Conservation (phyloP, 2,329 filamentous ascomycete genomes). For the Epichloe gansuensis region DNA sequence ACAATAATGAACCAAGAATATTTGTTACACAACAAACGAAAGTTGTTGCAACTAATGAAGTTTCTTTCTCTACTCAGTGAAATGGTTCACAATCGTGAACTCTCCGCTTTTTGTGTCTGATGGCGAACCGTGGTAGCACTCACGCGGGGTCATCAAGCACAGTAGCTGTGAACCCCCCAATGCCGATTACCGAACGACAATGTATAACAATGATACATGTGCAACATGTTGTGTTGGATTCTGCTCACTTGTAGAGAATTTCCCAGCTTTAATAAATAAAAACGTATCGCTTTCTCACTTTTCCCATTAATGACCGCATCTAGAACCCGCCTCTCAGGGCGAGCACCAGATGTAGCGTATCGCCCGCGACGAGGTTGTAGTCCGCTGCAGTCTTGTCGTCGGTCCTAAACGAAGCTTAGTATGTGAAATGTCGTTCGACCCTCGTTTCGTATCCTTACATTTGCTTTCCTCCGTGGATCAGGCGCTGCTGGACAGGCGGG, state of each 20-base stretch:
- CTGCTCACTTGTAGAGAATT: no score
- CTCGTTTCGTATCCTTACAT: slow-evolving; percentile 50
- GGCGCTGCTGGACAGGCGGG: slow-evolving; percentile 85
- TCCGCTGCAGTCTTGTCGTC: slow-evolving; percentile 90
- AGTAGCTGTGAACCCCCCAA: no score
- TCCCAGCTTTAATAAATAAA: background rate
- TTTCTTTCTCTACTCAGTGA: background rate
- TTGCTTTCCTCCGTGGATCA: slow-evolving; percentile 96
- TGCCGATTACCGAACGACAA: no score
- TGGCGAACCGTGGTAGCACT: no score
- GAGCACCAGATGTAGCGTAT: slow-evolving; percentile 88
- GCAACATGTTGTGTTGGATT: no score
- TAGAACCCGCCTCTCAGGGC: slow-evolving; percentile 68
- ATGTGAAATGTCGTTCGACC: background rate
- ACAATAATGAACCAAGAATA: no score
- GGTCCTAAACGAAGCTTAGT: slow-evolving; percentile 44
- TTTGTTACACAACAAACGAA: no score
- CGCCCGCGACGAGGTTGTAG: slow-evolving; percentile 81
- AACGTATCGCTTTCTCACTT: no score
- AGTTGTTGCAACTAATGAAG: background rate
- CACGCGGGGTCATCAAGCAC: no score
- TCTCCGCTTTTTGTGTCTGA: no score
- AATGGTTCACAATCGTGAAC: background rate
- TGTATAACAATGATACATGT: no score
- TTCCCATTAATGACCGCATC: slow-evolving; percentile 1